Base-by-base conservation (phyloP, 768 basidiomycete genomes). In the Coprinopsis cinerea region DNA sequence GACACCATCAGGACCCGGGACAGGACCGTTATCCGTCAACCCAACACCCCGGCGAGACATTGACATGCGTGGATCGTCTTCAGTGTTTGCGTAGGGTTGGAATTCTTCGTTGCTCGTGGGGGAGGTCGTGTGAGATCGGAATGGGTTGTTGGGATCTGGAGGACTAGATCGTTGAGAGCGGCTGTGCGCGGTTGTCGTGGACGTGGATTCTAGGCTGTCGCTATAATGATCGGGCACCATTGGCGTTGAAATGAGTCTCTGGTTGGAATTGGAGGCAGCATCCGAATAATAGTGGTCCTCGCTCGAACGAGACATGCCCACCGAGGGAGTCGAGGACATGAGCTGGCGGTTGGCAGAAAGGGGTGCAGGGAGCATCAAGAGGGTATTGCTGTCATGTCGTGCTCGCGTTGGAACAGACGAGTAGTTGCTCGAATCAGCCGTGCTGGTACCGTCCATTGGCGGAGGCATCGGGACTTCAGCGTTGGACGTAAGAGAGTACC, bases 21-120 rank as follows among this genome's bases (percentile, higher is more conserved):
- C 87, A 32, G 90, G 91, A 13, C 94, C 94, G 58, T 79, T 70
- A 56, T 97, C 94, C 48, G 78, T 79, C 49, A 97, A 66, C 39
- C 83, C 83, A 42, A 96, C 76, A 20, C 93, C 91, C 10, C 88
- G 78, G 4, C 66, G 62, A 27, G 27, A n/a, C 28, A n/a, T n/a
- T n/a, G 36, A 49, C 27, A 44, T 41, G n/a, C 14, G 22, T 6
- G 57, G 57, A 7, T 57, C 51, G n/a, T 58, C 57, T 36, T 58
- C 48, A 26, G 71, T 4, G 22, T 18, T 25, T 22, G 6, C 54
- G 57, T 68, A 58, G 45, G 44, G 44, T 23, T 7, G 14, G 18
- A 43, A 43, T 9, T 45, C 44, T 63, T 57, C 73, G 44, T 70
- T 67, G 27, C 57, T 53, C 20, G 62, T 61, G 2, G 76, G 73